Conservation (phyloP, 2,329 filamentous ascomycete genomes). For the Verticillium longisporum region DNA sequence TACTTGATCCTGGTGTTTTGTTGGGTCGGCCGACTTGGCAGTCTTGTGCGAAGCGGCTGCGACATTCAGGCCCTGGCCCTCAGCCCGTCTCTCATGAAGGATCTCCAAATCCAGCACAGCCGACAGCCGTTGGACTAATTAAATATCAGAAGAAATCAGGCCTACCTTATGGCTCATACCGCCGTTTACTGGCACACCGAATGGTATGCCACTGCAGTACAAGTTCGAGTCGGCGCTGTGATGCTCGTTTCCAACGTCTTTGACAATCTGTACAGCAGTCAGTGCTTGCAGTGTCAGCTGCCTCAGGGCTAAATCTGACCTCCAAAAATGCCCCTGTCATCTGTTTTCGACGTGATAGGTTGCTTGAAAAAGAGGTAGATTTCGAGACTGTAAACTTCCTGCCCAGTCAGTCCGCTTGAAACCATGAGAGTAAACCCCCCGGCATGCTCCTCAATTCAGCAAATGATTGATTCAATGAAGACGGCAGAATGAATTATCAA, state of each 20-base stretch:
- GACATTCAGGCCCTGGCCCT: background rate
- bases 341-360: background rate
- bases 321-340: slow-evolving; percentile 11
- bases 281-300: background rate
- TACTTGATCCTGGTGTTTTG: background rate
- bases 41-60: background rate
- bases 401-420: background rate
- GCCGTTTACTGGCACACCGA: slow-evolving; percentile 27
- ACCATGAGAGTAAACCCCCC: no score
- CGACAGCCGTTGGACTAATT: no score
- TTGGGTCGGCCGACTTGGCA: background rate
- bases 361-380: background rate
- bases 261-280: slow-evolving; percentile 2
- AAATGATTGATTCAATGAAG: background rate
- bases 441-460: background rate
- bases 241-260: slow-evolving; percentile 10
- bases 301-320: background rate
- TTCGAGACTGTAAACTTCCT: background rate
- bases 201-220: slow-evolving; percentile 23
- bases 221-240: slow-evolving; percentile 18
- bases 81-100: background rate
- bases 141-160: no score
- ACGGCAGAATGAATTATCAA: background rate
- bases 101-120: no score
- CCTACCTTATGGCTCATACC: slow-evolving; percentile 31